These are phyloP conservation scores for Penicillium oxalicum DNA, from an alignment of 2,329 filamentous ascomycete genomes.

Conservation along the genomic window DNA sequence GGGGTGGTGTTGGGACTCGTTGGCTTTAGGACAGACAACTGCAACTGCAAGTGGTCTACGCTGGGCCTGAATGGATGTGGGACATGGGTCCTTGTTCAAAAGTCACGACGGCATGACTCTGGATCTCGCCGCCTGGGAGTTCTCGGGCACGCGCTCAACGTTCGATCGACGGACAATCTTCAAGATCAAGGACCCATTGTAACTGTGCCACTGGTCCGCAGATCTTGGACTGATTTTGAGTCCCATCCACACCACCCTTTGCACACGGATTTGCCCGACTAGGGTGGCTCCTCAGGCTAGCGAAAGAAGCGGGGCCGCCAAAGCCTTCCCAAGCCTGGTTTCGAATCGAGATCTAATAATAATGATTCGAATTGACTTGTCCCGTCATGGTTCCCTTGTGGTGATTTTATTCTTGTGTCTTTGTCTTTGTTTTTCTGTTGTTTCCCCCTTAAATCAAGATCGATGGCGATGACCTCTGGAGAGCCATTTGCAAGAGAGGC, in stretches of 20 bases:
- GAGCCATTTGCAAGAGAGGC: no score
- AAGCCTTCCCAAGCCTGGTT: neutral
- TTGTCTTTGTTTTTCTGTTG: no score
- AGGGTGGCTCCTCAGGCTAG: neutral
- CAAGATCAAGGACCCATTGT: conserved; percentile 7
- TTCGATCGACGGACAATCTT: conserved; percentile 8
- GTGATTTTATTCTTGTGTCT: no score
- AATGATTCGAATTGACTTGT: neutral
- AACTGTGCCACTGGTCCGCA: neutral
- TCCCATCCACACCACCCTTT: neutral
- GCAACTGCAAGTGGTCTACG: conserved; percentile 1
- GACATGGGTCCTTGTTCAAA: neutral
- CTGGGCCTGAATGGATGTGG: no score
- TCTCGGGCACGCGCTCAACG: neutral
- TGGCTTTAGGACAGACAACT: conserved; percentile 3
- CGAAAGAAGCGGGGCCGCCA: neutral
- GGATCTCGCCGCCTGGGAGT: no score
- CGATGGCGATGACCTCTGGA: no score
- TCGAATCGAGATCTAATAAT: neutral
- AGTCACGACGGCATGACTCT: neutral
- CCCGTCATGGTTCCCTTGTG: neutral
- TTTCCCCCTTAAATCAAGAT: no score
- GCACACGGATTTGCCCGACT: conserved; percentile 5
- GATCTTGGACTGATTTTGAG: conserved; percentile 1
- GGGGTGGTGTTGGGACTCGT: conserved; percentile 6